These are phyloP conservation scores for Lophium mytilinum DNA, from an alignment of 495 filamentous ascomycete species.

Conservation along the genomic window DNA sequence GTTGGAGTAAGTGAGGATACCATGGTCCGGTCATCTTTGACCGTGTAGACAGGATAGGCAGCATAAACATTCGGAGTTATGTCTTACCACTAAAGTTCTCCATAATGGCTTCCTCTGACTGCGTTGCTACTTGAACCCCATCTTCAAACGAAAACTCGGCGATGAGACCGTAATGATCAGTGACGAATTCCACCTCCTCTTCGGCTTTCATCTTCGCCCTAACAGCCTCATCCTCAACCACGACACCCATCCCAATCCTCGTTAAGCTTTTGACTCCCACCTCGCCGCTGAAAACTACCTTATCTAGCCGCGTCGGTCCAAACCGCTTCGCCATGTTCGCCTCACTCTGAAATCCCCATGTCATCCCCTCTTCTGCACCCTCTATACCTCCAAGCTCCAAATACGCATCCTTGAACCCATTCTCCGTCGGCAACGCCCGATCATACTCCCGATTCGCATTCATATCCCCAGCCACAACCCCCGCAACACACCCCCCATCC, in stretches of 20 bases:
- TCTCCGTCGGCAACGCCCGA: conserved; percentile 38
- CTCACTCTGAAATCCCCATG: conserved; percentile 48
- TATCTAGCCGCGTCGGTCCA: conserved; percentile 48
- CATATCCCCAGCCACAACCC: conserved; percentile 43
- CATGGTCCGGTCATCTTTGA: too few relatives aligned
- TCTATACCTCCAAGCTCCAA: conserved; percentile 45
- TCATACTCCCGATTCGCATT: conserved; percentile 50
- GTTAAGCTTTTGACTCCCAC: conserved; percentile 31
- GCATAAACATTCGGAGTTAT: not conserved
- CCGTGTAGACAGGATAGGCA: not conserved
- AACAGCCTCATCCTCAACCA: conserved; percentile 23
- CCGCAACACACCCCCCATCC: conserved; percentile 23
- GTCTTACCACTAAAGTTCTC: not conserved
- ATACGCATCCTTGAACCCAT: conserved; percentile 46
- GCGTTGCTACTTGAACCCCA: not conserved
- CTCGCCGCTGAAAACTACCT: conserved; percentile 38
- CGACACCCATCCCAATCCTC: conserved; percentile 38
- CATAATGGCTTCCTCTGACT: not conserved
- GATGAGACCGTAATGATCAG: conserved; percentile 44
- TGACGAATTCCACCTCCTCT: conserved; percentile 38
- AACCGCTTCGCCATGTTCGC: conserved; percentile 28
- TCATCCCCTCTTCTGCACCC: conserved; percentile 42
- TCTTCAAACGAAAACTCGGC: conserved; percentile 23
- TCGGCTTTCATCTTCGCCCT: conserved; percentile 17
- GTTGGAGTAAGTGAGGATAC: not conserved